These are phyloP conservation scores for Orbilia quercus DNA, from an alignment of 2,329 filamentous ascomycete genomes.

Conservation along the genomic window DNA sequence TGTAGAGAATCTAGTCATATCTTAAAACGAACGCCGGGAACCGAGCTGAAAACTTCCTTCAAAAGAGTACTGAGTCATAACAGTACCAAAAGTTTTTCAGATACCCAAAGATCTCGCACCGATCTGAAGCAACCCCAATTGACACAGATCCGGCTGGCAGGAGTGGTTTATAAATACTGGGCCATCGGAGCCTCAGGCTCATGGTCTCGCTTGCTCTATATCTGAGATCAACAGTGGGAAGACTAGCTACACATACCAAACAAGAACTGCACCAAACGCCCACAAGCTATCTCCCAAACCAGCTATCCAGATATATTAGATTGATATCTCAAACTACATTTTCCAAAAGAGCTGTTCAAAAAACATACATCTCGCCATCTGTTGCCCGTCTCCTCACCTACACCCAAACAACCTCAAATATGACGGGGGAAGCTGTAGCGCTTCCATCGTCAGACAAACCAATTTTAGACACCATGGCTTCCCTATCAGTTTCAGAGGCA, in stretches of 20 bases:
- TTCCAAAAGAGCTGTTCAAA: background rate
- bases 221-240: background rate
- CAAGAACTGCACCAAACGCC: background rate
- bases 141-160: background rate
- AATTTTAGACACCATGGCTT: constrained; percentile 40
- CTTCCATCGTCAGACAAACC: constrained; percentile 1
- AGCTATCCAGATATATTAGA: background rate
- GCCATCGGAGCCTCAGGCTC: background rate
- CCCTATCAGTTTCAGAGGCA: constrained; percentile 24
- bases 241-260: background rate
- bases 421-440: constrained; percentile 1
- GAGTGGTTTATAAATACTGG: constrained; percentile 30
- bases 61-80: constrained; percentile 30
- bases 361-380: too few relatives aligned
- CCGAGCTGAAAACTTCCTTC: background rate
- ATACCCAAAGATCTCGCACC: constrained; percentile 5
- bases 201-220: constrained; percentile 23
- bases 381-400: too few relatives aligned
- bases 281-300: background rate
- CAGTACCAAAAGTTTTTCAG: background rate
- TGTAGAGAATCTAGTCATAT: background rate
- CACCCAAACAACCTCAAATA: constrained; percentile 1
- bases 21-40: background rate
- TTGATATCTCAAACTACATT: background rate
- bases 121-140: background rate